These are phyloP conservation scores for Aureobasidium sp. DNA, from an alignment of 2,329 filamentous ascomycete species.

Conservation along the genomic window DNA sequence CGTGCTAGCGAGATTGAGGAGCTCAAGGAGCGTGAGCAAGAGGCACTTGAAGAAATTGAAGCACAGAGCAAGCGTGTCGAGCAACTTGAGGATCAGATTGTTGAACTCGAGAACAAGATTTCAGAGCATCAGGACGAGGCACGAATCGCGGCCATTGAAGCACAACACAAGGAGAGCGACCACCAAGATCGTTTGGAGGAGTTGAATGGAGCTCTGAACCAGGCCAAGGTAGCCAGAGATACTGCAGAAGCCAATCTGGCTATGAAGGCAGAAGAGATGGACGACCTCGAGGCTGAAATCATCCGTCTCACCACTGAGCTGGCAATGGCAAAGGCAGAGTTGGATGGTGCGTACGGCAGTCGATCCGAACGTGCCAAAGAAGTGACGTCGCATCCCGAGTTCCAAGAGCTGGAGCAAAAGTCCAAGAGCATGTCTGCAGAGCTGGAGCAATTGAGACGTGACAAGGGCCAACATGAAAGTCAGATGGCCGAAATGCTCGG, in stretches of 20 bases:
- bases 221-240: conserved; percentile 18
- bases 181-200: conserved; percentile 19
- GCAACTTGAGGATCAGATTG: conserved; percentile 20
- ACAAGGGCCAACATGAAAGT: conserved; percentile 25
- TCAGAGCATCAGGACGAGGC: conserved; percentile 27
- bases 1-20: conserved; percentile 24
- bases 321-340: conserved; percentile 83
- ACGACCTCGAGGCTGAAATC: conserved; percentile 52
- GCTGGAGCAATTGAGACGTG: conserved; percentile 36
- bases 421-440: conserved; percentile 30
- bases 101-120: conserved; percentile 28
- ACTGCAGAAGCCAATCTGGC: conserved; percentile 22
- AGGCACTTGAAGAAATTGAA: conserved; percentile 26
- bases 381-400: conserved; percentile 48
- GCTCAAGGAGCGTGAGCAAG: conserved; percentile 19
- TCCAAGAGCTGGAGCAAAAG: conserved; percentile 36
- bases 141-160: conserved; percentile 30
- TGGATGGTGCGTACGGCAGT: conserved; percentile 89
- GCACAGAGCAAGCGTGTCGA: conserved; percentile 27
- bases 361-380: conserved; percentile 62
- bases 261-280: conserved; percentile 26
- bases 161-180: conserved; percentile 30
- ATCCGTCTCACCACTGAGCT: conserved; percentile 67
- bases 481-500: conserved; percentile 37
- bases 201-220: conserved; percentile 18